A percentile compares a stretch with the other conserved stretches of the same genome.
These are phyloP conservation scores for Basidiobolus meristosporus DNA, from an alignment of 371 early-diverging fungal species.

Conservation along the genomic window DNA sequence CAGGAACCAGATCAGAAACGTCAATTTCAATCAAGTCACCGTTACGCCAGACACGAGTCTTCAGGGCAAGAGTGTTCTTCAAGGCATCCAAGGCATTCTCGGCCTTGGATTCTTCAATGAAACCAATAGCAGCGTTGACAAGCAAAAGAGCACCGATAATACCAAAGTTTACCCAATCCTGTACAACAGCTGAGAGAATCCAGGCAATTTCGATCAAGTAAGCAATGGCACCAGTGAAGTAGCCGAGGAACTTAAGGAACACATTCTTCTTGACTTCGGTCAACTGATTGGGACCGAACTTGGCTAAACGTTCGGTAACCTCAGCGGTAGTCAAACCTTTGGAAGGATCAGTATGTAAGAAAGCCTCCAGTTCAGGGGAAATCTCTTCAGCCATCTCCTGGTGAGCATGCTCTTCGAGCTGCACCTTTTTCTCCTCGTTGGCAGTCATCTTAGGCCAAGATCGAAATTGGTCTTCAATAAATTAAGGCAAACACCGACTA, in stretches of 20 bases:
- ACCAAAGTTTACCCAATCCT: conserved; percentile 55
- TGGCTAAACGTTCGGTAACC: conserved; percentile 13
- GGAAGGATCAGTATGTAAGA: conserved; percentile 43
- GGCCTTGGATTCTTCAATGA: conserved; percentile 74
- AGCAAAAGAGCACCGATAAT: conserved; percentile 66
- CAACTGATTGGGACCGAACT: conserved; percentile 3
- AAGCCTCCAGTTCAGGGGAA: conserved; percentile 41
- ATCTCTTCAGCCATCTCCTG: conserved; percentile 44
- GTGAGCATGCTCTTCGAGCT: conserved; percentile 32
- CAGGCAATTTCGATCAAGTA: conserved; percentile 67
- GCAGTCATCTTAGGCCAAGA: too few relatives aligned
- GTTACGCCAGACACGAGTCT: conserved; percentile 59
- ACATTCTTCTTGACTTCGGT: conserved; percentile 19
- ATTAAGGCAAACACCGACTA: too few relatives aligned
- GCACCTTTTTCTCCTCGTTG: too few relatives aligned
- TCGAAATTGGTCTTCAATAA: too few relatives aligned
- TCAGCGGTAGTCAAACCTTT: conserved; percentile 34
- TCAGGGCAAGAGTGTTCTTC: conserved; percentile 47
- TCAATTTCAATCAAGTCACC: conserved; percentile 66
- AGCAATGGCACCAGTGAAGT: conserved; percentile 78
- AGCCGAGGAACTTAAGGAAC: conserved; percentile 25
- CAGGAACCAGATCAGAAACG: conserved; percentile 58
- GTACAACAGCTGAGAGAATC: conserved; percentile 46
- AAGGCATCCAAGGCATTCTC: conserved; percentile 80
- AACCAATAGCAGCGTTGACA: conserved; percentile 81